phyloP scores from a whole-genome alignment of 441 rosid species.

The Flueggea neowawraea region DNA sequence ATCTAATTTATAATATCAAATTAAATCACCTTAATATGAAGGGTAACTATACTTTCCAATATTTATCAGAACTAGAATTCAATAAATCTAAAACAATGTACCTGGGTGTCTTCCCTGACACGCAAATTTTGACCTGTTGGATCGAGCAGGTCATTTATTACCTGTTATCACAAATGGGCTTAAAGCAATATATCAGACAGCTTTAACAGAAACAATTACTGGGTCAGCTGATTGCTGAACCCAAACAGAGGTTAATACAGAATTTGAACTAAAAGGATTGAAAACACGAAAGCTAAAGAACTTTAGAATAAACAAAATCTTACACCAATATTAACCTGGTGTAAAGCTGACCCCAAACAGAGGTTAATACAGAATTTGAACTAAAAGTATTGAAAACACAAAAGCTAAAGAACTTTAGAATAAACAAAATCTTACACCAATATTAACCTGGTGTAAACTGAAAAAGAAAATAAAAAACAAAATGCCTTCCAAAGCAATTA shows the following conservation, averaged over 20 bases:
- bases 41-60: too few relatives aligned
- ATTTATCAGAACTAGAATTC: too few relatives aligned
- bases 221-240: neutral
- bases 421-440: neutral
- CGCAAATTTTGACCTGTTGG: constrained; percentile 99
- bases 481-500: neutral
- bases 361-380: neutral
- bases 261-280: neutral
- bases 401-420: neutral
- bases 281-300: neutral
- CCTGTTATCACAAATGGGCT: constrained; percentile 46
- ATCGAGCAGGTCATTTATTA: constrained; percentile 97
- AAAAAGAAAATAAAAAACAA: too few relatives aligned
- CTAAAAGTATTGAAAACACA: neutral
- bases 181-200: constrained; percentile 6
- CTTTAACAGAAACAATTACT: neutral
- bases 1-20: too few relatives aligned
- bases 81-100: constrained; percentile 19
- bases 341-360: too few relatives aligned
- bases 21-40: too few relatives aligned
- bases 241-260: too few relatives aligned
- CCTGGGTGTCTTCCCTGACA: constrained; percentile 98
- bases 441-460: neutral
- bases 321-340: neutral
- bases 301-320: neutral